Base-by-base conservation (phyloP, 805 yeast species). In the Metschnikowia bowlesiae region DNA sequence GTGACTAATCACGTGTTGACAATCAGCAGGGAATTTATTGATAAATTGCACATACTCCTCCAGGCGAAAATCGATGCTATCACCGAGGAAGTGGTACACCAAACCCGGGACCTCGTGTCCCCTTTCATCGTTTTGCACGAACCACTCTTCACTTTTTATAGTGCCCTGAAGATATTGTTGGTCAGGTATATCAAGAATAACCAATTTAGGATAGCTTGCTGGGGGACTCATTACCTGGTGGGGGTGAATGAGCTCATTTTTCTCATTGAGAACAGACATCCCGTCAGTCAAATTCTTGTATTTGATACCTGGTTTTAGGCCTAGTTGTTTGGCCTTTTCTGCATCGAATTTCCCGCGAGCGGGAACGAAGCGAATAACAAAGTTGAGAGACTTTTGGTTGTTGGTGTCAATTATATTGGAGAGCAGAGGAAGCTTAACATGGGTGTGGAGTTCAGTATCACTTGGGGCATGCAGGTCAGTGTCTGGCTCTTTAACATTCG, bases 11-110 rank as follows among this genome's bases (percentile, higher is more conserved):
- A 83, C 72, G 64, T 89, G 96, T 46, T 72, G 62, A 30, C 82
- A 72, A 0, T 72, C 61, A 0, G 64, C 54, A 0, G 83, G 85
- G 56, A 89, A 84, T 5, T 72, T 63, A 47, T 75, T 65, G 57
- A 87, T 74, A 54, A 88, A 84, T 0, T 63, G 52, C 6, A 66
- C 44, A 56, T 87, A 81, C 4, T 67, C 68, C 0, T 68, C 65
- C 54, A 69, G 69, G 53, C 60, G 57, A 33, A 72, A 67, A 44
- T 81, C 79, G 1, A 88, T 71, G 1, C 75, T 79, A 6, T 75
- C 79, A n/a, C 87, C 94, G 29, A 94, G 67, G 50, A 89, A 80
- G 66, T 89, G 96, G 63, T 88, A 90, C 1, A 90, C 85, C 1
- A 79, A 64, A 1, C 81, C 78, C 18, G 77, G 68, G 2, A 73